Percentiles rank a stretch among this genome's conserved stretches.
phyloP scores from a whole-genome alignment of 768 basidiomycete species.

The Flagelloscypha sp. region DNA sequence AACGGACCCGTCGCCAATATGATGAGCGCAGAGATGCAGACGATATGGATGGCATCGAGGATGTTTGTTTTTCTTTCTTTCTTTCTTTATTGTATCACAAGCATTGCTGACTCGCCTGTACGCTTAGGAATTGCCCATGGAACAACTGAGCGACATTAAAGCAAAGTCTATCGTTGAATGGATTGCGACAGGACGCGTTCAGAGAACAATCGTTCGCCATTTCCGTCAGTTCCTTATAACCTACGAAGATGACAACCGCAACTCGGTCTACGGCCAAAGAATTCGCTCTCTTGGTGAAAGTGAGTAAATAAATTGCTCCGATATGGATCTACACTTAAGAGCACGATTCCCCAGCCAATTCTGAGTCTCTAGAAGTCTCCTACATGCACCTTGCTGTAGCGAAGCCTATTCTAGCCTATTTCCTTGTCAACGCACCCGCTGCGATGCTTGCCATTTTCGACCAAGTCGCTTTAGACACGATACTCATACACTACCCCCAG shows the following conservation, averaged over 20 bases:
- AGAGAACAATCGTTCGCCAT: slow-evolving; percentile 82
- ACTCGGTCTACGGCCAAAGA: slow-evolving; percentile 89
- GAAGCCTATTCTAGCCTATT: slow-evolving; percentile 94
- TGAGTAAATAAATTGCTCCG: slow-evolving; percentile 20
- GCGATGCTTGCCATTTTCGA: slow-evolving; percentile 94
- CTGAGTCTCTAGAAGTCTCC: slow-evolving; percentile 95
- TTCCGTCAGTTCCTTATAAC: slow-evolving; percentile 96
- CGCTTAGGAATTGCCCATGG: slow-evolving; percentile 80
- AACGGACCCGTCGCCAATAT: slow-evolving; percentile 81
- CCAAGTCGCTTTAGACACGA: slow-evolving; percentile 88
- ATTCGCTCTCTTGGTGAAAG: slow-evolving; percentile 94
- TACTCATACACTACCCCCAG: slow-evolving; percentile 90
- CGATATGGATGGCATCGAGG: slow-evolving; percentile 84
- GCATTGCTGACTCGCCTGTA: too few species aligned
- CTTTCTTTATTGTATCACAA: slow-evolving; percentile 11
- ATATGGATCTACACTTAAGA: slow-evolving; percentile 6
- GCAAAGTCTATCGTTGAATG: slow-evolving; percentile 96
- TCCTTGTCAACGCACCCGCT: slow-evolving; percentile 89
- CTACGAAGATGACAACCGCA: slow-evolving; percentile 85
- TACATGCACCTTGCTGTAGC: slow-evolving; percentile 90
- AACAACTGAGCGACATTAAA: slow-evolving; percentile 96
- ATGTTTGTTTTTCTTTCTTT: slow-evolving; percentile 40
- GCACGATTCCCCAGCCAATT: slow-evolving; percentile 56
- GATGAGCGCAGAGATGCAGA: slow-evolving; percentile 89
- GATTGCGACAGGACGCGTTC: slow-evolving; percentile 90